A percentile compares a stretch with the other conserved stretches of the same genome.
phyloP scores from a whole-genome alignment of 805 yeast genomes.

The Saturnispora sanitii region DNA sequence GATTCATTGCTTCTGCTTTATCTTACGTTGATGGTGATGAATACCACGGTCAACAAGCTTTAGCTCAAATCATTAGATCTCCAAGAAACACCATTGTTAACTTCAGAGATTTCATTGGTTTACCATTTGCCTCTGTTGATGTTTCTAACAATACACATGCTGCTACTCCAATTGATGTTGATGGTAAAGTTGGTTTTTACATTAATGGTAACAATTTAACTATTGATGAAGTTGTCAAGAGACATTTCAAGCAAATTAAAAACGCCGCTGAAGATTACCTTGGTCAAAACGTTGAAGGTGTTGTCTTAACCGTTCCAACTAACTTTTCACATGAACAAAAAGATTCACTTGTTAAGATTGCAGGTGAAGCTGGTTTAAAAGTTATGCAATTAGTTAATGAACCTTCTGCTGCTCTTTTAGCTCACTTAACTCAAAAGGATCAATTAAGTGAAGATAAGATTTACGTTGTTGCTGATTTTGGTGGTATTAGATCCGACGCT shows the following conservation, averaged over 20 bases:
- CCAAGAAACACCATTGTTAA: constrained; percentile 76
- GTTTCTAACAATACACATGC: constrained; percentile 52
- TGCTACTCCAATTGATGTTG: constrained; percentile 54
- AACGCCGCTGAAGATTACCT: constrained; percentile 87
- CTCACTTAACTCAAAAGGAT: constrained; percentile 54
- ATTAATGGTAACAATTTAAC: constrained; percentile 49
- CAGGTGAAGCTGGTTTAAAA: constrained; percentile 63
- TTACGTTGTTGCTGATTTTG: constrained; percentile 90
- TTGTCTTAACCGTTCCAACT: constrained; percentile 85
- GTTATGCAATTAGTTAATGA: constrained; percentile 85
- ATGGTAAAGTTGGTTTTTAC: constrained; percentile 62
- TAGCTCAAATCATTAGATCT: constrained; percentile 86
- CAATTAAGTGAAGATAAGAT: constrained; percentile 53
- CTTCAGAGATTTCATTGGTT: constrained; percentile 90
- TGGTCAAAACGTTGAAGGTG: constrained; percentile 72
- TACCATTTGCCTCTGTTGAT: constrained; percentile 59
- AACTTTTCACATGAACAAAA: constrained; percentile 72
- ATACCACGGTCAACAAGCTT: constrained; percentile 95
- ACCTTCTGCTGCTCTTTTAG: constrained; percentile 84
- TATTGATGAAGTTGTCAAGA: constrained; percentile 68
- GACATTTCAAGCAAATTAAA: constrained; percentile 77
- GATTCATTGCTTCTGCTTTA: constrained; percentile 87
- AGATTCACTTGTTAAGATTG: constrained; percentile 47
- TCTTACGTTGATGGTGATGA: constrained; percentile 92
- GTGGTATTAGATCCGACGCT: constrained; percentile 92